Base-by-base conservation (phyloP, 805 yeast genomes). In the Candida xiaguanensis region DNA sequence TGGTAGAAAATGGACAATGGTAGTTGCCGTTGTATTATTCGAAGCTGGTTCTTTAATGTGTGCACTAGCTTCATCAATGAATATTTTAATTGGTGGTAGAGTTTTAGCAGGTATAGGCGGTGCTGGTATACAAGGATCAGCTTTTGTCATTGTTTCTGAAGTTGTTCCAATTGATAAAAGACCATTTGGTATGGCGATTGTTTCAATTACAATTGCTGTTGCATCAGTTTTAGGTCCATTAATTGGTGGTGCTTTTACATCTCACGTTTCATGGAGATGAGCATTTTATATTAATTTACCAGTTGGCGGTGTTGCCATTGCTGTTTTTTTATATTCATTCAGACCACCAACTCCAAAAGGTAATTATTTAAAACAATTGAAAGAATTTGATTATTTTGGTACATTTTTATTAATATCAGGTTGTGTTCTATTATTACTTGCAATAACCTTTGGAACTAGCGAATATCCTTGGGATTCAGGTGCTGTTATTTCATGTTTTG, bases 21-120 rank as follows among this genome's bases (percentile, higher is more conserved):
- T 43, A 13, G 39, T 32, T 9, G 43, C 46, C 4, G 38, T 43
- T 6, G 29, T 60, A 59, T 45, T 76, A 58, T 43, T 43, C 24
- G 46, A 43, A 29, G 49, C 40, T 7, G 56, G 56, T 4, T 65
- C 71, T 5, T 51, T 66, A 30, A 52, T 66, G 54, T 60, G 68
- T 47, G 71, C 70, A 0, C 52, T 66, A 39, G 47, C 70, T 4
- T 48, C 47, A 15, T 44, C 40, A 38, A 66, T 66, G 72, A 55
- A 63, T 43, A 51, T 55, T n/a, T 52, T 67, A 19, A 67, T 67
- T 43, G 71, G 72, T 4, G 71, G 71, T 5, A 59, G 83, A 46
- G 82, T 78, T 0, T 47, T 77, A 14, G 76, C 80, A 0, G 84
- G 84, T 30, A 62, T 77, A 20, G 84, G 83, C 1, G 73, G 75